A percentile compares a stretch with the other conserved stretches of the same genome.
These are phyloP conservation scores for Microbotryum saponariae DNA, from an alignment of 1,284 basidiomycete species.

Conservation along the genomic window DNA sequence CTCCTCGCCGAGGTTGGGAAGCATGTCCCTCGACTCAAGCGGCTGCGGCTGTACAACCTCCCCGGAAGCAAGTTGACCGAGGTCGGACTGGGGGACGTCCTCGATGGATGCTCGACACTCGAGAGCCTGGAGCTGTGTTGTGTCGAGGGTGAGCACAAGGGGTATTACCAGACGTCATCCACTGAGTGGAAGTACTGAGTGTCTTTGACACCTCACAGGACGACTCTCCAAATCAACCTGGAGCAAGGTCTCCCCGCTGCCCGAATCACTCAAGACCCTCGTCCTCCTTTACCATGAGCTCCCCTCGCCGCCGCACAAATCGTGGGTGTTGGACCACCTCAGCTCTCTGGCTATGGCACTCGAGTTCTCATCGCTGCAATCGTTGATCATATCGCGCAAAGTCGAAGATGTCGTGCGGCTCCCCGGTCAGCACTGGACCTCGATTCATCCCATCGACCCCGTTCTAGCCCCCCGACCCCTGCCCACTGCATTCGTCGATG, in stretches of 20 bases:
- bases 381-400: slow-evolving; percentile 11
- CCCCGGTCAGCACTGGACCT: slow-evolving; percentile 16
- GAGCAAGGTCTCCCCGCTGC: slow-evolving; percentile 12
- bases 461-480: slow-evolving; percentile 8
- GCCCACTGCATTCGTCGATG: not conserved
- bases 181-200: not conserved
- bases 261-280: slow-evolving; percentile 12
- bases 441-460: slow-evolving; percentile 12
- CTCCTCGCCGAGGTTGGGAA: slow-evolving; percentile 10
- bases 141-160: slow-evolving; percentile 16
- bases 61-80: slow-evolving; percentile 28
- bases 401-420: slow-evolving; percentile 4
- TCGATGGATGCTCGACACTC: slow-evolving; percentile 16
- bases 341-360: slow-evolving; percentile 10
- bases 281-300: slow-evolving; percentile 17
- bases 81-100: slow-evolving; percentile 7
- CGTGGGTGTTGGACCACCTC: slow-evolving; percentile 29
- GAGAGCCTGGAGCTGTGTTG: slow-evolving; percentile 16
- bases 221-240: slow-evolving; percentile 25
- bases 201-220: slow-evolving; percentile 5
- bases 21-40: not conserved
- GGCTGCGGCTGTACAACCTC: slow-evolving; percentile 21
- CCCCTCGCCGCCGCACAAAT: slow-evolving; percentile 21
- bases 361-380: not conserved
- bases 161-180: not conserved